Percentiles rank a stretch among this genome's conserved stretches.
phyloP scores from a whole-genome alignment of 257 asterid species.

The Ligustrum vulgare region DNA sequence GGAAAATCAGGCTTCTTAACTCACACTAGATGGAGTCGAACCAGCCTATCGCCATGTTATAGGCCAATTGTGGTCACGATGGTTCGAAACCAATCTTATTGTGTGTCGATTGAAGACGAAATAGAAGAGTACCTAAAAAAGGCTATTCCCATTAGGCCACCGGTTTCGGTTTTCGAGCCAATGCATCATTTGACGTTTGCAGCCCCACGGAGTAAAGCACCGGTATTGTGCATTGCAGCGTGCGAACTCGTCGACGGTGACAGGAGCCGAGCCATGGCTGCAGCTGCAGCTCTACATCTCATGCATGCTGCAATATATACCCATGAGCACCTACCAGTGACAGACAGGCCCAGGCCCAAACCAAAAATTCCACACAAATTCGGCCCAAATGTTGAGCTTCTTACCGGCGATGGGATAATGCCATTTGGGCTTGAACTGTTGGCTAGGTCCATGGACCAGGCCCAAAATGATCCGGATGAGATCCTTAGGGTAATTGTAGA shows the following conservation, averaged over 20 bases:
- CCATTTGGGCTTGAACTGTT: conserved; percentile 62
- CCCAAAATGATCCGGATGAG: conserved; percentile 23
- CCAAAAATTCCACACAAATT: conserved; percentile 32
- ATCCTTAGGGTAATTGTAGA: conserved; percentile 55
- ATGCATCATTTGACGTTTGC: conserved; percentile 33
- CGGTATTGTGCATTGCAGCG: conserved; percentile 36
- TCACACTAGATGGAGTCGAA: conserved; percentile 8
- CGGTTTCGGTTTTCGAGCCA: conserved; percentile 35
- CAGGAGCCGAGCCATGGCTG: conserved; percentile 35
- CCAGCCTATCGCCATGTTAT: conserved; percentile 1
- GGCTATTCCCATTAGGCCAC: conserved; percentile 29
- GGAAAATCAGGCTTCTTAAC: conserved; percentile 13
- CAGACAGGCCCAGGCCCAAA: conserved; percentile 7
- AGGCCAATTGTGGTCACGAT: conserved; percentile 7
- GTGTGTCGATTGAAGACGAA: conserved; percentile 27
- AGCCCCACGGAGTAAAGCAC: conserved; percentile 32
- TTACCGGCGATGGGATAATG: conserved; percentile 54
- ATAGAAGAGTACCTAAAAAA: conserved; percentile 30
- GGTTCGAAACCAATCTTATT: conserved; percentile 24
- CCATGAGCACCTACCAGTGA: conserved; percentile 24
- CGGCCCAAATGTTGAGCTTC: conserved; percentile 62
- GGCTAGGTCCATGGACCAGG: conserved; percentile 40
- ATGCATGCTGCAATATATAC: conserved; percentile 32
- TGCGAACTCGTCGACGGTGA: conserved; percentile 39
- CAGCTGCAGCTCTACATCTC: conserved; percentile 37